These are phyloP conservation scores for Goffeauzyma gilvescens DNA, from an alignment of 768 basidiomycete species.

Conservation along the genomic window DNA sequence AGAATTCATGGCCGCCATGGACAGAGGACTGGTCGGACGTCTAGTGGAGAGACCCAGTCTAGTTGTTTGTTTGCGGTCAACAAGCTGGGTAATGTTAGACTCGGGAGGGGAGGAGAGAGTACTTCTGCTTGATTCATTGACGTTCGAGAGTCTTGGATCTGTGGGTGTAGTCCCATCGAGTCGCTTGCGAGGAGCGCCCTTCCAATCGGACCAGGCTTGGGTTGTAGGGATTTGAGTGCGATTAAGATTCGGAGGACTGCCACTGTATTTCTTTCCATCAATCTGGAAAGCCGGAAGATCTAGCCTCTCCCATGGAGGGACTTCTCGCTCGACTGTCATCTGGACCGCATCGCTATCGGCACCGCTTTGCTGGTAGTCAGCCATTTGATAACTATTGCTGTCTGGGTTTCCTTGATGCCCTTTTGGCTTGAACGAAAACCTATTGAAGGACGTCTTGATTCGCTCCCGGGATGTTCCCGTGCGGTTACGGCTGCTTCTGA, in stretches of 20 bases:
- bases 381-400: too few species aligned
- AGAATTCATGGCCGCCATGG: too few species aligned
- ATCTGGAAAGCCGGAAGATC: slow-evolving; percentile 29
- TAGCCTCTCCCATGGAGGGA: slow-evolving; percentile 31
- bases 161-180: too few species aligned
- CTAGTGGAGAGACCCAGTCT: background rate
- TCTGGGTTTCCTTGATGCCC: too few species aligned
- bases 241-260: too few species aligned
- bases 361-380: background rate
- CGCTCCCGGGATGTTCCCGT: background rate
- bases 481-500: too few species aligned
- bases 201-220: too few species aligned
- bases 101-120: too few species aligned
- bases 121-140: too few species aligned
- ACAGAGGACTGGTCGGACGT: background rate
- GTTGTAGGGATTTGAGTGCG: too few species aligned
- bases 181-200: too few species aligned
- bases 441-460: background rate
- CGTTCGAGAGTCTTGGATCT: background rate
- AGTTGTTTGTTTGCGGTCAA: background rate
- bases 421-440: slow-evolving; percentile 5
- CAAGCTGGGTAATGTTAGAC: too few species aligned
- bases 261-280: slow-evolving; percentile 23
- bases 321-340: slow-evolving; percentile 5
- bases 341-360: background rate